Percentiles rank a stretch among this genome's conserved stretches.
Evolutionary conservation across 108 stramenopile species (phyloP).

Genomic region (Nitzschia inconspicua): DNA sequence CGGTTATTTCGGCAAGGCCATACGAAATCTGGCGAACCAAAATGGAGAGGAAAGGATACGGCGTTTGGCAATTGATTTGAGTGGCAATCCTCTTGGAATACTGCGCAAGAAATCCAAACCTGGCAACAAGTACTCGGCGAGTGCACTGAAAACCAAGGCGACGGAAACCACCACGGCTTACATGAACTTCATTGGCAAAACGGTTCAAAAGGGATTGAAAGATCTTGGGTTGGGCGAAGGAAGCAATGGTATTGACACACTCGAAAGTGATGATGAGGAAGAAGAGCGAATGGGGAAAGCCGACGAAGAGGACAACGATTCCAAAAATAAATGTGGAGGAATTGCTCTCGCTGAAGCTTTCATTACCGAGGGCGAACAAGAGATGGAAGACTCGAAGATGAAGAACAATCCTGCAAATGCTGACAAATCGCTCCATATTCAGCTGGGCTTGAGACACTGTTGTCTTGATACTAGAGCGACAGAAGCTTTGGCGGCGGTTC

Average conservation of each 20-base stretch:
- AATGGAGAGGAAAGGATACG: neutral
- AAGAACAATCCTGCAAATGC: neutral
- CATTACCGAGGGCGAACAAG: neutral
- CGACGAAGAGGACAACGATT: constrained; percentile 36
- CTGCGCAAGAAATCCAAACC: constrained; percentile 47
- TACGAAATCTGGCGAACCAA: constrained; percentile 23
- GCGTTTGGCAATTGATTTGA: constrained; percentile 47
- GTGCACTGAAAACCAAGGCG: constrained; percentile 62
- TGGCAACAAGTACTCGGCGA: constrained; percentile 55
- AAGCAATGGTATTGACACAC: constrained; percentile 19
- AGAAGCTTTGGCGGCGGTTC: constrained; percentile 70
- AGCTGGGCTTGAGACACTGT: constrained; percentile 60
- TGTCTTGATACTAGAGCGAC: constrained; percentile 62
- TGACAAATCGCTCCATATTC: neutral
- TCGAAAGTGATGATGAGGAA: constrained; percentile 72
- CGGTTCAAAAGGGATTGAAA: constrained; percentile 56
- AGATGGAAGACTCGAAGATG: neutral
- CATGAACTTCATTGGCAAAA: constrained; percentile 60
- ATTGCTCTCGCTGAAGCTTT: constrained; percentile 49
- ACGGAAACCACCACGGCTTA: constrained; percentile 62
- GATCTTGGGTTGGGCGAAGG: constrained; percentile 47
- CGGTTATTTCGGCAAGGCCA: constrained; percentile 46
- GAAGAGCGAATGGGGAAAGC: constrained; percentile 40
- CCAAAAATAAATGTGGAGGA: constrained; percentile 59
- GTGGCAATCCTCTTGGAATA: constrained; percentile 77